A percentile compares a stretch with the other conserved stretches of the same genome.
These are phyloP conservation scores for Kwoniella sp. DNA, from an alignment of 768 basidiomycete species.

Conservation along the genomic window DNA sequence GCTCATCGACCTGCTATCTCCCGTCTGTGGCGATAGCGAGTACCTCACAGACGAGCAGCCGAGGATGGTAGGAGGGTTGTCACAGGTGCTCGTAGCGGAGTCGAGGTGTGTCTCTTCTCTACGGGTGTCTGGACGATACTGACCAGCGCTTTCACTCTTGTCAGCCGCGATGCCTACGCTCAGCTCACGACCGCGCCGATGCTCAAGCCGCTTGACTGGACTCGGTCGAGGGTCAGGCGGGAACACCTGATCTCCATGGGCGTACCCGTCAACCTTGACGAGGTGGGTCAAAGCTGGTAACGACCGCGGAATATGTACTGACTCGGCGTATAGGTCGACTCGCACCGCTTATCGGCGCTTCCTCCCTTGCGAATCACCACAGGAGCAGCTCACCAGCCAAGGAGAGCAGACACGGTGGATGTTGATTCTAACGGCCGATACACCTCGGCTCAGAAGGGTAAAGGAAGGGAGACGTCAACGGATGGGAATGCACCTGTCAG, in stretches of 20 bases:
- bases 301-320: not conserved
- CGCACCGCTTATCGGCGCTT: conserved; percentile 51
- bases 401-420: conserved; percentile 15
- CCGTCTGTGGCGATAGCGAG: conserved; percentile 58
- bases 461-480: conserved; percentile 53
- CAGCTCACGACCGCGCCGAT: conserved; percentile 67
- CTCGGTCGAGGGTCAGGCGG: conserved; percentile 79
- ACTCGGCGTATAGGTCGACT: conserved; percentile 36
- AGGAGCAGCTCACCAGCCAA: conserved; percentile 46
- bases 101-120: conserved; percentile 59
- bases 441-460: conserved; percentile 49
- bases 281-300: conserved; percentile 54
- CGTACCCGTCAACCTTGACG: conserved; percentile 90
- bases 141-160: not conserved
- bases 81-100: conserved; percentile 69
- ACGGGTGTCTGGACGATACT: not conserved
- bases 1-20: conserved; percentile 63
- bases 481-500: conserved; percentile 47
- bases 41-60: conserved; percentile 65
- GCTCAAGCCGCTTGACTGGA: conserved; percentile 87
- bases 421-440: conserved; percentile 12
- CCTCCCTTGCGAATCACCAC: conserved; percentile 80
- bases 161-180: conserved; percentile 75
- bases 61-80: conserved; percentile 72
- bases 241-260: conserved; percentile 88